A percentile compares a stretch with the other conserved stretches of the same genome.
These are phyloP conservation scores for Rutidosis leptorrhynchoides DNA, from an alignment of 129 eudicot species.

Conservation along the genomic window DNA sequence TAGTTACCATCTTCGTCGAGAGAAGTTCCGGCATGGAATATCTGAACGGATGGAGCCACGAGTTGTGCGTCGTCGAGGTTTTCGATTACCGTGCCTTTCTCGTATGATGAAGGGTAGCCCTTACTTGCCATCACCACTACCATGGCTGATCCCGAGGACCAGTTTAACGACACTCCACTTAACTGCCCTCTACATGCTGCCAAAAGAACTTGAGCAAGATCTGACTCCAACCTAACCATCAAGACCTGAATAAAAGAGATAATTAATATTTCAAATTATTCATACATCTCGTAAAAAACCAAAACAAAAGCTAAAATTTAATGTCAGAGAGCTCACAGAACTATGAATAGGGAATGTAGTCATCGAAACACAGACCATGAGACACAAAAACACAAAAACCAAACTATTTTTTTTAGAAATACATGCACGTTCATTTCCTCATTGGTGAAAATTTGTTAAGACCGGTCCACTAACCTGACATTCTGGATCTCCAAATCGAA, in stretches of 20 bases:
- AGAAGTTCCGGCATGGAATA: slow-evolving; percentile 86
- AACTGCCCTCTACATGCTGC: slow-evolving; percentile 84
- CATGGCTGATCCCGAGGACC: slow-evolving; percentile 95
- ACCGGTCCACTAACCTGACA: too few relatives aligned
- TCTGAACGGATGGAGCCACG: slow-evolving; percentile 62
- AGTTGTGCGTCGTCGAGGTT: slow-evolving; percentile 75
- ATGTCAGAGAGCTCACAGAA: too few relatives aligned
- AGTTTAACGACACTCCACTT: slow-evolving; percentile 46
- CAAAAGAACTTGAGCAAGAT: slow-evolving; percentile 75
- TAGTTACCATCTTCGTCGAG: slow-evolving; percentile 59
- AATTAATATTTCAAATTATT: too few relatives aligned
- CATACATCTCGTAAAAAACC: too few relatives aligned
- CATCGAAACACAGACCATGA: too few relatives aligned
- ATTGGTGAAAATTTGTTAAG: too few relatives aligned
- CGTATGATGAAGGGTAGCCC: slow-evolving; percentile 82
- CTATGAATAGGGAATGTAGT: too few relatives aligned
- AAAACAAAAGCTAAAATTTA: too few relatives aligned
- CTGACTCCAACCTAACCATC: slow-evolving; percentile 89
- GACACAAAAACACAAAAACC: too few relatives aligned
- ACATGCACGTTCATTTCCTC: too few relatives aligned
- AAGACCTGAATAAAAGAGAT: slow-evolving; percentile 67
- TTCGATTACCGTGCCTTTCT: slow-evolving; percentile 58
- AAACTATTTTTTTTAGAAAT: too few relatives aligned
- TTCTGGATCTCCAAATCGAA: slow-evolving; percentile 97
- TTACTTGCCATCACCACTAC: slow-evolving; percentile 97